A percentile compares a stretch with the other conserved stretches of the same genome.
These are phyloP conservation scores for Xylariaceae sp. DNA, from an alignment of 2,329 filamentous ascomycete species.

Conservation along the genomic window DNA sequence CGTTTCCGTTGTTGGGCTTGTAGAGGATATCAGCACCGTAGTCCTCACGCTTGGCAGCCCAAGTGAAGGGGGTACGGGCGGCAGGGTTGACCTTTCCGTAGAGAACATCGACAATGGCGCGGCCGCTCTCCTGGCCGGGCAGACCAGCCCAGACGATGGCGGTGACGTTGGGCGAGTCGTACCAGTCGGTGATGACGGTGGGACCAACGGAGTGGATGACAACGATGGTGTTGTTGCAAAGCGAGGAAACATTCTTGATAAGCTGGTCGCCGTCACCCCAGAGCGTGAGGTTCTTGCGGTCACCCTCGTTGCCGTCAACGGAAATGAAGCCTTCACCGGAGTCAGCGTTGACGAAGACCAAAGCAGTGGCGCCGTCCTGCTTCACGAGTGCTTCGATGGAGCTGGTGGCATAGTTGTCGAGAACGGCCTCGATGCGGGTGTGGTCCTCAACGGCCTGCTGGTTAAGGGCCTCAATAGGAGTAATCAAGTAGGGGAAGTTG, in stretches of 20 bases:
- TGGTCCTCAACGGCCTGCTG: slow-evolving; percentile 56
- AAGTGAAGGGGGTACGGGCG: slow-evolving; percentile 74
- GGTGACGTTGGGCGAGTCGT: slow-evolving; percentile 70
- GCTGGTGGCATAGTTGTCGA: slow-evolving; percentile 58
- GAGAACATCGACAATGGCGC: slow-evolving; percentile 73
- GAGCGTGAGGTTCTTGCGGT: slow-evolving; percentile 86
- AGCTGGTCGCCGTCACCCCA: slow-evolving; percentile 79
- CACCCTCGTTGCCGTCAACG: slow-evolving; percentile 77
- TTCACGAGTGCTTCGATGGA: slow-evolving; percentile 56
- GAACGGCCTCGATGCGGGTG: slow-evolving; percentile 58
- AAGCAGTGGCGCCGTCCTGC: slow-evolving; percentile 60
- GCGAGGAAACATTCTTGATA: slow-evolving; percentile 70
- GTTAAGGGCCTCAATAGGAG: slow-evolving; percentile 66
- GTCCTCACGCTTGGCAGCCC: slow-evolving; percentile 60
- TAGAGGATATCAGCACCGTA: slow-evolving; percentile 66
- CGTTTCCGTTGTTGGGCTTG: slow-evolving; percentile 61
- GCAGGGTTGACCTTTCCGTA: slow-evolving; percentile 75
- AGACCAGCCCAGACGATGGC: slow-evolving; percentile 79
- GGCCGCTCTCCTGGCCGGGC: slow-evolving; percentile 79
- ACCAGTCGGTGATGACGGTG: slow-evolving; percentile 70
- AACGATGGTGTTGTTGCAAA: slow-evolving; percentile 85
- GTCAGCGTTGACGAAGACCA: slow-evolving; percentile 88
- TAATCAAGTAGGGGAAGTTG: slow-evolving; percentile 70
- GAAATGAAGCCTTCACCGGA: slow-evolving; percentile 82
- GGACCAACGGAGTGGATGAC: slow-evolving; percentile 82